Evolutionary conservation across 2,329 filamentous ascomycete genomes (phyloP).

Genomic region (Curvularia sp.): DNA sequence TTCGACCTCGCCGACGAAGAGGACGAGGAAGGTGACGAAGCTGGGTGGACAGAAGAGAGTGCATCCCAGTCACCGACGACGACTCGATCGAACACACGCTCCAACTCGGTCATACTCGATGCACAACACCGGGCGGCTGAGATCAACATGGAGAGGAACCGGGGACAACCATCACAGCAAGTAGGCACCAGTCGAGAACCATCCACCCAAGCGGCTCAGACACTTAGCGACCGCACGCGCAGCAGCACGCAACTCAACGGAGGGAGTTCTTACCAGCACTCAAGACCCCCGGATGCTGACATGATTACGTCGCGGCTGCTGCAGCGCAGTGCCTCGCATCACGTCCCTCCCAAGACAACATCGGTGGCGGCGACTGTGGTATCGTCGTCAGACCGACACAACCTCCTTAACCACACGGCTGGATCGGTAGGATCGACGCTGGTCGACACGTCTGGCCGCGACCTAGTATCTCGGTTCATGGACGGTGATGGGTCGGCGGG

Average conservation of each 20-base stretch:
- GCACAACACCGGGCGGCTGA: conserved; percentile 37
- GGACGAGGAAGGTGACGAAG: conserved; percentile 41
- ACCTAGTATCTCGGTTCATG: conserved; percentile 56
- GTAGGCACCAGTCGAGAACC: conserved; percentile 17
- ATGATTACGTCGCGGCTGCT: conserved; percentile 72
- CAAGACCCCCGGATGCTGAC: conserved; percentile 62
- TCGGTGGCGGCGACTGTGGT: conserved; percentile 62
- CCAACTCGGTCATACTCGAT: conserved; percentile 50
- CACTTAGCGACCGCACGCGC: conserved; percentile 39
- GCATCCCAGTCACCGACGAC: conserved; percentile 52
- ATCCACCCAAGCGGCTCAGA: conserved; percentile 21
- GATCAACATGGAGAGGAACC: conserved; percentile 33
- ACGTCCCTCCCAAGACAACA: conserved; percentile 70
- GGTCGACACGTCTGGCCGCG: conserved; percentile 50
- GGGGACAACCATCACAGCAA: conserved; percentile 27
- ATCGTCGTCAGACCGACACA: conserved; percentile 49
- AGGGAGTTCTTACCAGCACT: conserved; percentile 43
- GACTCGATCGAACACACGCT: conserved; percentile 51
- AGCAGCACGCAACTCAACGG: conserved; percentile 38
- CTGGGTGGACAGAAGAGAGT: conserved; percentile 54
- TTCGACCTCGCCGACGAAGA: conserved; percentile 49
- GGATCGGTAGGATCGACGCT: conserved; percentile 50
- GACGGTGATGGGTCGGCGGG: conserved; percentile 51
- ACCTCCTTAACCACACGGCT: conserved; percentile 47
- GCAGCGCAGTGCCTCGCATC: conserved; percentile 67